Conservation (phyloP, 2,329 filamentous ascomycete species). For the Penicillium oxalicum region DNA sequence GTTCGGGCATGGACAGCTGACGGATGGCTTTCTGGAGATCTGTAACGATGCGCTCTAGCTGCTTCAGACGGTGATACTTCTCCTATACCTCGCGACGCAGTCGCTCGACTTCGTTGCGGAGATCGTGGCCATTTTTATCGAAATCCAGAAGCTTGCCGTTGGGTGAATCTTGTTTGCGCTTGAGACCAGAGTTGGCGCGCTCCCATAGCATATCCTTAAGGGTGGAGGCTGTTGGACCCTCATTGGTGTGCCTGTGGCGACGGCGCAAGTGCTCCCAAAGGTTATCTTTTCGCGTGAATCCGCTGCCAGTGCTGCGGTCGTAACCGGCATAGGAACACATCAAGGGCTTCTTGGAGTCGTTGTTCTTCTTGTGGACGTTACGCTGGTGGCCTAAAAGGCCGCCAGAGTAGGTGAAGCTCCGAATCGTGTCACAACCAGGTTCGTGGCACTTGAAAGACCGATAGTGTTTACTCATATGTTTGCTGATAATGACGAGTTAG, state of each 20-base stretch:
- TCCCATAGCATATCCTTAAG: constrained; percentile 18
- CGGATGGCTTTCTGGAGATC: constrained; percentile 34
- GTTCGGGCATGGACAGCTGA: constrained; percentile 15
- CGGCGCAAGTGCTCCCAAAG: not conserved
- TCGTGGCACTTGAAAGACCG: not conserved
- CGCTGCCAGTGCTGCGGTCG: not conserved
- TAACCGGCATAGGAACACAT: not conserved
- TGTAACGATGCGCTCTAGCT: constrained; percentile 36
- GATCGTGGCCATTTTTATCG: constrained; percentile 37
- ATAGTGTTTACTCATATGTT: constrained; percentile 2
- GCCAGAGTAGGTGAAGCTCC: not conserved
- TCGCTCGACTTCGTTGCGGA: constrained; percentile 61
- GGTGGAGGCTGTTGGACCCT: constrained; percentile 7
- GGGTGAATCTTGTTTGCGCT: constrained; percentile 32
- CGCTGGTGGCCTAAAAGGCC: not conserved
- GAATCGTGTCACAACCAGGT: not conserved
- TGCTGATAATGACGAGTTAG: not conserved
- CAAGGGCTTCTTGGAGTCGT: not conserved
- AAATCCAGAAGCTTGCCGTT: constrained; percentile 29
- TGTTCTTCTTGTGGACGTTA: not conserved
- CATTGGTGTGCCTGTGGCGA: not conserved
- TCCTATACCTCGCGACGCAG: constrained; percentile 59
- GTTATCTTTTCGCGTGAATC: not conserved
- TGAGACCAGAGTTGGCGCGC: constrained; percentile 24
- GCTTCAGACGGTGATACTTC: constrained; percentile 39